Evolutionary conservation across 176 grass and related monocot genomes (phyloP), one percentile per base, ranked within the genome.

Genomic region (Urochloa ruziziensis): DNA sequence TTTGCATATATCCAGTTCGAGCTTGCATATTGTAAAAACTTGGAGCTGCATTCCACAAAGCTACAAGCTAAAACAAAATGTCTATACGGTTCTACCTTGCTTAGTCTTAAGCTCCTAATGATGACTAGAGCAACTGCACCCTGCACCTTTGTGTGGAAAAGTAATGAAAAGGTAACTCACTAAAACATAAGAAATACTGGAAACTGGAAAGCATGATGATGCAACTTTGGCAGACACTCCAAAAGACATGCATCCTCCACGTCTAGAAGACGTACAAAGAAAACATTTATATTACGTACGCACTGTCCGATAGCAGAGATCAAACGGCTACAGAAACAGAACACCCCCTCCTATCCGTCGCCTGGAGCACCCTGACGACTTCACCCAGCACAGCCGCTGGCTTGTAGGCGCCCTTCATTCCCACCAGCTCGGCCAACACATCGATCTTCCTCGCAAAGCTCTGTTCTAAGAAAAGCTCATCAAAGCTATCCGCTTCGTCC

Each of bases 291-390:
- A 10, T 43, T 12, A 35, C 1, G 42, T 12, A 35, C 1, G 42
- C 10, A 24, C 33, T 13, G 53, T 28, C 21, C 13, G 53, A 76
- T 60, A 2, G n/a, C 35, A 47, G n/a, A n/a, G n/a, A 27, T 59
- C 56, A 59, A 59, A 59, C 51, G 9, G 32, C 30, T 18, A 35
- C 53, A 7, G 10, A 6, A 14, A 16, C 2, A 43, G 28, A 78
- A 59, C 36, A 27, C 57, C 14, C 47, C 14, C 8, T 79, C 61
- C 77, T 46, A 27, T 64, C 61, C 44, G 72, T 19, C 21, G 77
- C 80, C 66, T 83, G 75, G 40, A 88, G 54, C 59, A 83, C 66
- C 57, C 29, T 83, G 7, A 83, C 86, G 33, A 88, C 86, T 53
- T 88, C 86, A 19, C 73, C 18, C 2, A 83, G 57, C 17, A 84